phyloP scores from a whole-genome alignment of 1,139 yeast species.

The Zygosaccharomyces pseudobailii region DNA sequence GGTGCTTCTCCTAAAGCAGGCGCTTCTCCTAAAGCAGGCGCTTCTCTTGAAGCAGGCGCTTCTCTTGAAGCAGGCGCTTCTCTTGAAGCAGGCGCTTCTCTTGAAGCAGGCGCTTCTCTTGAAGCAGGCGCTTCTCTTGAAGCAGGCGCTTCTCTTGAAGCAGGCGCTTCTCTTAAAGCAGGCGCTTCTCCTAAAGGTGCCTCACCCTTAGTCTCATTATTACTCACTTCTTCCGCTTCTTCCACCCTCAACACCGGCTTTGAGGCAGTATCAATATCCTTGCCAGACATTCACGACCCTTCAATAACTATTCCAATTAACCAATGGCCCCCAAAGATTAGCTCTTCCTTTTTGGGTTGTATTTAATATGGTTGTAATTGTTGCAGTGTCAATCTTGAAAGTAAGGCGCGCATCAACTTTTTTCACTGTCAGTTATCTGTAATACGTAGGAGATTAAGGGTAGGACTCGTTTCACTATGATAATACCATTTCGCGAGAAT shows the following conservation, averaged over 20 bases:
- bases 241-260: conserved; percentile 10
- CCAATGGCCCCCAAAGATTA: not conserved
- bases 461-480: no score
- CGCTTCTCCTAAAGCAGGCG: no score
- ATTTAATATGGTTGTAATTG: not conserved
- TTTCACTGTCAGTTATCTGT: not conserved
- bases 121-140: no score
- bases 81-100: no score
- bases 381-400: not conserved
- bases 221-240: conserved; percentile 9
- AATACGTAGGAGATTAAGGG: no score
- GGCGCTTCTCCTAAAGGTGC: not conserved
- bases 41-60: no score
- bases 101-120: no score
- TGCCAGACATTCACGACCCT: not conserved
- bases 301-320: not conserved
- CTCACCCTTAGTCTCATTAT: not conserved
- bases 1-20: no score
- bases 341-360: not conserved
- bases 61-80: no score
- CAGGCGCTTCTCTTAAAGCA: no score
- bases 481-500: no score
- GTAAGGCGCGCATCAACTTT: not conserved
- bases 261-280: conserved; percentile 6
- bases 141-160: no score